phyloP scores from a whole-genome alignment of 208 protist species.

The Novymonas esmeraldas region DNA sequence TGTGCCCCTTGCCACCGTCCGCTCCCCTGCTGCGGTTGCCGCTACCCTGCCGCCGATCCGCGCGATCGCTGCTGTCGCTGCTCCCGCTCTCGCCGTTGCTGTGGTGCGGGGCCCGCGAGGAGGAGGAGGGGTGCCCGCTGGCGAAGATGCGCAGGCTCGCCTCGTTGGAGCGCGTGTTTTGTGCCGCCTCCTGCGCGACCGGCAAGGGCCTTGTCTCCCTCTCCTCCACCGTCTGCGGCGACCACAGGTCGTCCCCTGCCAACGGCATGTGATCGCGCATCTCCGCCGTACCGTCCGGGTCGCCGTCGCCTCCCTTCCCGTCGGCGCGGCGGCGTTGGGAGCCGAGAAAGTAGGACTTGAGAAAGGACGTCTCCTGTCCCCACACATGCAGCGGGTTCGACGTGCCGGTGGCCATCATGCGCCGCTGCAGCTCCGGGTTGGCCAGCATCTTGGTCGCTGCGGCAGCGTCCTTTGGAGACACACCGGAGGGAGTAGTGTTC shows the following conservation, averaged over 20 bases:
- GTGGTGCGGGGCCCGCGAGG: background rate
- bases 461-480: constrained; percentile 3
- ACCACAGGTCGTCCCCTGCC: constrained; percentile 2
- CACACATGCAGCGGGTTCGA: constrained; percentile 41
- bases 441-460: constrained; percentile 2
- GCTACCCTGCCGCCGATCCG: background rate
- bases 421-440: constrained; percentile 15
- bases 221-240: constrained; percentile 5
- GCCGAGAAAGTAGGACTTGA: constrained; percentile 29
- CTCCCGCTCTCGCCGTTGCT: background rate
- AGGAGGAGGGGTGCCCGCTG: background rate
- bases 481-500: background rate
- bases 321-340: background rate
- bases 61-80: background rate
- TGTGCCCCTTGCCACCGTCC: background rate
- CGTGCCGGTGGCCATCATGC: constrained; percentile 20
- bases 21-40: background rate
- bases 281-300: constrained; percentile 8
- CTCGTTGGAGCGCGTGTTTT: too few relatives aligned
- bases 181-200: background rate
- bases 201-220: background rate
- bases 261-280: constrained; percentile 2
- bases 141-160: background rate
- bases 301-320: constrained; percentile 3
- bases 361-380: constrained; percentile 34